Conservation (phyloP, 208 protist species). For the Leishmania arabica region DNA sequence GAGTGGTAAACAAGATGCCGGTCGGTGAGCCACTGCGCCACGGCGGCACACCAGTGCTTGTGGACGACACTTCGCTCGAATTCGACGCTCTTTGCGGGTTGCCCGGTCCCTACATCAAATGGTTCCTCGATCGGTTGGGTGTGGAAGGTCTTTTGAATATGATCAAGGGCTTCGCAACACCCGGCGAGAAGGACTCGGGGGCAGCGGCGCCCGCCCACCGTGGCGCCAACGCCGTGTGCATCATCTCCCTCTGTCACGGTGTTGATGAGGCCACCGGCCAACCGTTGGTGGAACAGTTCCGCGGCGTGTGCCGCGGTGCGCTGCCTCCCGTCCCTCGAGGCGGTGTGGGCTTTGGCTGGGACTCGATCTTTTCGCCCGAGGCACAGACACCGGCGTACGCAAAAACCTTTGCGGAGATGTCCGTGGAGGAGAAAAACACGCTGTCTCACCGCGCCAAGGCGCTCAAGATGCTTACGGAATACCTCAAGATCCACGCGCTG, state of each 20-base stretch:
- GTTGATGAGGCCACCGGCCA: constrained; percentile 19
- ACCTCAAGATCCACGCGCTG: constrained; percentile 18
- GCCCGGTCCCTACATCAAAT: constrained; percentile 98
- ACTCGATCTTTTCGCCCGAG: constrained; percentile 96
- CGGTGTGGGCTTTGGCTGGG: constrained; percentile 92
- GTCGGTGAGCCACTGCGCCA: constrained; percentile 20
- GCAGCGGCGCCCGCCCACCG: constrained; percentile 22
- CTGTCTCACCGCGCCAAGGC: constrained; percentile 95
- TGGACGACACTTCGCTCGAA: constrained; percentile 98
- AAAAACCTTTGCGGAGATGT: constrained; percentile 92
- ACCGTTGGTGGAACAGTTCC: constrained; percentile 61
- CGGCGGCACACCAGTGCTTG: constrained; percentile 63
- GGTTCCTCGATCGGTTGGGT: constrained; percentile 95
- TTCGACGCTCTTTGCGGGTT: constrained; percentile 96
- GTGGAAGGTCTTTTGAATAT: constrained; percentile 93
- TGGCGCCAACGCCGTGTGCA: constrained; percentile 79
- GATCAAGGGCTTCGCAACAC: constrained; percentile 78
- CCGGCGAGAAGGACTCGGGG: constrained; percentile 30
- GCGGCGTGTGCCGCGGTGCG: constrained; percentile 61
- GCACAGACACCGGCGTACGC: constrained; percentile 31
- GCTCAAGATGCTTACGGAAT: constrained; percentile 48
- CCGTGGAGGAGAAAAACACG: constrained; percentile 89
- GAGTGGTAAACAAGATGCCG: constrained; percentile 35
- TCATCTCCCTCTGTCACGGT: constrained; percentile 53
- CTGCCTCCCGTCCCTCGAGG: constrained; percentile 77